phyloP scores from a whole-genome alignment of 73 alveolate genomes.

The Tetrahymena thermophila region DNA sequence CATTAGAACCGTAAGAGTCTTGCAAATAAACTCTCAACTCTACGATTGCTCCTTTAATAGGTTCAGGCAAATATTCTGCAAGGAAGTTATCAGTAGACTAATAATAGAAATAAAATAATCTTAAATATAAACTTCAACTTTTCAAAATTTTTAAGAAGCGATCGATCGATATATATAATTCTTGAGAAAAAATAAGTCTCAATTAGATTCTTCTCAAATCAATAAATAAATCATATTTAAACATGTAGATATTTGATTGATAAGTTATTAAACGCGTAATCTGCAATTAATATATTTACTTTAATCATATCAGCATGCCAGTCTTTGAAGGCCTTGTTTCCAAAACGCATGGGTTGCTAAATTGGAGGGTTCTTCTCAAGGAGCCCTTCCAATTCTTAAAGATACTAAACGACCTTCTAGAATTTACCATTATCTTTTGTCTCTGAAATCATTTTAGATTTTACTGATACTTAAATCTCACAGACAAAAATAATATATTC shows the following conservation, averaged over 20 bases:
- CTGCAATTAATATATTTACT: conserved; percentile 29
- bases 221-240: neutral
- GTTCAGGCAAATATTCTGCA: conserved; percentile 27
- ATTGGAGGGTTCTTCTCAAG: conserved; percentile 82
- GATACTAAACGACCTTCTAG: neutral
- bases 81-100: conserved; percentile 4
- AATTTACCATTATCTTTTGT: conserved; percentile 2
- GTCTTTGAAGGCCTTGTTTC: conserved; percentile 91
- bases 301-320: conserved; percentile 75
- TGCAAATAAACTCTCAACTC: conserved; percentile 81
- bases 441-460: conserved; percentile 7
- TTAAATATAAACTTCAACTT: too few relatives aligned
- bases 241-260: neutral
- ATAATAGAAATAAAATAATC: neutral
- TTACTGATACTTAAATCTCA: neutral
- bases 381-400: conserved; percentile 9
- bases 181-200: neutral
- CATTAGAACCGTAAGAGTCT: conserved; percentile 93
- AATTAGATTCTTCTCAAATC: neutral
- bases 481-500: neutral
- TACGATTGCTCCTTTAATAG: conserved; percentile 60
- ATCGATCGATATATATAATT: too few relatives aligned
- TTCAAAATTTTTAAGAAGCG: neutral
- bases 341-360: conserved; percentile 93
- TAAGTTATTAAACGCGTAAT: conserved; percentile 2